Evolutionary conservation across 371 early-diverging fungal species (phyloP), one percentile per base, ranked within the genome.

Genomic region (Mucor irregularis): DNA sequence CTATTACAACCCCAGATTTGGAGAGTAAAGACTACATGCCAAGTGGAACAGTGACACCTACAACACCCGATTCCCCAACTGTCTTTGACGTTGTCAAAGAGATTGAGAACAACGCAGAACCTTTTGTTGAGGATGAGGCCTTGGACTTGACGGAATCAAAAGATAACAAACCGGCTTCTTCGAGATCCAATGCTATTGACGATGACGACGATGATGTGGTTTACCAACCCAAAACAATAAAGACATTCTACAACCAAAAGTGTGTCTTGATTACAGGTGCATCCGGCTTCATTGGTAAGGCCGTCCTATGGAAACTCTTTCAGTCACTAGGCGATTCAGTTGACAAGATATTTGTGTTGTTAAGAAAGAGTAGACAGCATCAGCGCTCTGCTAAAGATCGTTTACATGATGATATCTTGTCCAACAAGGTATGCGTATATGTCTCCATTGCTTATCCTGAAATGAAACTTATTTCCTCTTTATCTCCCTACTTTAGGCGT

Each of bases 231-330:
- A 53, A 61, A 17, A 44, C 62, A 29, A 48, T 69, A 3, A 50
- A 60, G 30, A 46, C 59, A 9, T 74, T 72, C 39, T 72, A 76
- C 53, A 55, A 60, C 24, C 55, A 68, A 35, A 71, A 76, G 37
- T 55, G 68, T 24, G 63, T 86, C 33, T 66, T 86, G 28, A 45
- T 86, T 21, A 86, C 86, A 0, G 86, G 86, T 4, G 80, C 81
- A 0, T 84, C 86, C 1, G 86, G 84, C 4, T 86, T 82, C 52
- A 69, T 86, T 29, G 86, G 86, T 38, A 86, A 86, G 61, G 78
- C 82, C 0, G 56, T 84, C 5, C 61, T 86, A 4, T 82, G 83
- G 71, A 81, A 83, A 45, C 45, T 83, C 8, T 49, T 86, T 13
- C 39, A 61, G 5, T 58, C 70, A 9, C 31, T 69, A 7, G 44